A percentile compares a stretch with the other conserved stretches of the same genome.
These are phyloP conservation scores for Fusarium denticulatum DNA, from an alignment of 2,329 filamentous ascomycete genomes.

Conservation along the genomic window DNA sequence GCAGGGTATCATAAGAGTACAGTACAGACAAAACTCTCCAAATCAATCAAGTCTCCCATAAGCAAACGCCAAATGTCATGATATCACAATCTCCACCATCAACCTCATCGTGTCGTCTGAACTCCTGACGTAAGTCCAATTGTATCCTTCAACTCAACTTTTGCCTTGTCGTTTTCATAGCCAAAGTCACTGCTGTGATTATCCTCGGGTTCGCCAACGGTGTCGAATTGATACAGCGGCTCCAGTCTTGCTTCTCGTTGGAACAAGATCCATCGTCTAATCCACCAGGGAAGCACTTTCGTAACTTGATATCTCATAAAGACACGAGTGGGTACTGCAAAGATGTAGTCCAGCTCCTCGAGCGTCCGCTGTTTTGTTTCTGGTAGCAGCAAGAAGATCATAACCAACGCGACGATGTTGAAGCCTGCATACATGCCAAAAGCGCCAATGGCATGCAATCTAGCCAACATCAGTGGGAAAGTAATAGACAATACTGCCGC, in stretches of 20 bases:
- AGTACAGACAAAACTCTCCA: constrained; percentile 20
- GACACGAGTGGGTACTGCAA: constrained; percentile 66
- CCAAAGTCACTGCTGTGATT: constrained; percentile 44
- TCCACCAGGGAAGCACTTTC: constrained; percentile 68
- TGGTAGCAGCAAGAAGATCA: constrained; percentile 67
- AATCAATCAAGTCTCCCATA: constrained; percentile 16
- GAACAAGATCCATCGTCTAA: constrained; percentile 66
- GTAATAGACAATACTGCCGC: constrained; percentile 71
- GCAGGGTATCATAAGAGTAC: constrained; percentile 42
- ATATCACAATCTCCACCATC: constrained; percentile 4
- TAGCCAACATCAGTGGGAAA: constrained; percentile 65
- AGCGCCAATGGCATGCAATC: constrained; percentile 57
- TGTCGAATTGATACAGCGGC: constrained; percentile 56
- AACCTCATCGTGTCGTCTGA: constrained; percentile 20
- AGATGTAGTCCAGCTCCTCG: constrained; percentile 68
- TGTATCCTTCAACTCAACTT: constrained; percentile 52
- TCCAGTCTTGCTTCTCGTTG: constrained; percentile 54
- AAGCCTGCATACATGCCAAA: constrained; percentile 66
- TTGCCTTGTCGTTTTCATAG: constrained; percentile 52
- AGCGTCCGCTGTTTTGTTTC: constrained; percentile 68
- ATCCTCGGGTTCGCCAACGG: constrained; percentile 47
- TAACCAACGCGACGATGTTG: constrained; percentile 63
- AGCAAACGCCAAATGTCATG: constrained; percentile 23
- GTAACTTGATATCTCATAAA: constrained; percentile 67
- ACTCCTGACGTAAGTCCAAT: constrained; percentile 44